Evolutionary conservation across 1,284 basidiomycete species (phyloP).

Genomic region (Sporisorium graminicola): DNA sequence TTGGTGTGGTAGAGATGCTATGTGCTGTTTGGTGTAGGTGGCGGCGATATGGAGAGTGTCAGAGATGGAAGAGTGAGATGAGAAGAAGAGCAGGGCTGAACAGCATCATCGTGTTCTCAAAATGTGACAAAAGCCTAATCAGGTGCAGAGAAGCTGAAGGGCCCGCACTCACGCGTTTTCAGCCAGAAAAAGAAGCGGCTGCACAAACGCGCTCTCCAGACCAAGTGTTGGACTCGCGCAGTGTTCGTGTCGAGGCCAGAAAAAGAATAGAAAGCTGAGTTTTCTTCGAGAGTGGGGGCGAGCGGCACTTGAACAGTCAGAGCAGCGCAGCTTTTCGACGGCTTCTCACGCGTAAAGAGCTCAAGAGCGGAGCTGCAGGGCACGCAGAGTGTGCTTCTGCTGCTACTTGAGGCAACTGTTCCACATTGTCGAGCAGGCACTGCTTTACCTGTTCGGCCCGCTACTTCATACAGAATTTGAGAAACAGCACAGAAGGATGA

Average conservation of each 20-base stretch:
- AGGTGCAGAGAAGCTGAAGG: too few species aligned
- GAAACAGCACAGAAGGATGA: too few species aligned
- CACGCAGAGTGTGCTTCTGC: too few species aligned
- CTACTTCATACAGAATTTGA: too few species aligned
- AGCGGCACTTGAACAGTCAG: conserved; percentile 1
- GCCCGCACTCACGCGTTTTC: conserved; percentile 6
- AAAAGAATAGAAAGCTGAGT: conserved; percentile 9
- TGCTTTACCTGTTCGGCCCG: too few species aligned
- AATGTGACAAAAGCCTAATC: conserved; percentile 6
- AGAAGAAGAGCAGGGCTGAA: too few species aligned
- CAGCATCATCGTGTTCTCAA: not conserved
- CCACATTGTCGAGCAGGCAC: too few species aligned
- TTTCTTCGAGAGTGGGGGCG: conserved; percentile 1
- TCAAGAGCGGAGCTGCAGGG: not conserved
- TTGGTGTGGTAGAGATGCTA: not conserved
- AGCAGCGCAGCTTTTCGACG: not conserved
- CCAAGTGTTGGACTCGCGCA: conserved; percentile 7
- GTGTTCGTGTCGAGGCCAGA: not conserved
- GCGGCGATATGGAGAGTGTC: not conserved
- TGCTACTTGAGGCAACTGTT: too few species aligned
- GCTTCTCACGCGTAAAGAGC: conserved; percentile 5
- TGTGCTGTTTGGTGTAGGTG: not conserved
- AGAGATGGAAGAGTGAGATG: not conserved
- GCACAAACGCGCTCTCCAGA: conserved; percentile 1
- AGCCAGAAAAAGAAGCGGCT: not conserved